These are phyloP conservation scores for Warburgia ugandensis DNA, from an alignment of 164 flowering plant genomes.

Conservation along the genomic window DNA sequence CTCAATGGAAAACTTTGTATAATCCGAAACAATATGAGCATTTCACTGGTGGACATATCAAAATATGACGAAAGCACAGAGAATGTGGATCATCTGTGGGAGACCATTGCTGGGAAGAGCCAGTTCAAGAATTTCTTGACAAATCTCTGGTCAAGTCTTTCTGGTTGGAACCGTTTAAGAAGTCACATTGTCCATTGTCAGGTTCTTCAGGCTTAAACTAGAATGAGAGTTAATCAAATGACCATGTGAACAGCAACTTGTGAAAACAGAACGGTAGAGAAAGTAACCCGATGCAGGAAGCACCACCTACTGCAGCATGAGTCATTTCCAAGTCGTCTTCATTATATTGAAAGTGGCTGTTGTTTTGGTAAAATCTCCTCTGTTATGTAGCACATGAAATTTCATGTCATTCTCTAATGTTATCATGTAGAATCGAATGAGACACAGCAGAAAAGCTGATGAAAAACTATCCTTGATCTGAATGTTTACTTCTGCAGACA, in stretches of 20 bases:
- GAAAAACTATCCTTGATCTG: no score
- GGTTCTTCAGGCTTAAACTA: constrained; percentile 55
- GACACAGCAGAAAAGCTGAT: no score
- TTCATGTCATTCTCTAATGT: no score
- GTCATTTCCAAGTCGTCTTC: no score
- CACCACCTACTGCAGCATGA: no score
- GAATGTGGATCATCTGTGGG: constrained; percentile 55
- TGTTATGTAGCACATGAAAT: no score
- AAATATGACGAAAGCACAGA: constrained; percentile 24
- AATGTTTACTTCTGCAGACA: no score
- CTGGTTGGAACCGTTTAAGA: constrained; percentile 53
- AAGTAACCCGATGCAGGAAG: neutral
- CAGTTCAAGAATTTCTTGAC: constrained; percentile 55
- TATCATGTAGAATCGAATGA: no score
- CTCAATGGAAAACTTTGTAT: constrained; percentile 66
- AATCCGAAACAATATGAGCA: constrained; percentile 72
- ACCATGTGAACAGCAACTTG: neutral
- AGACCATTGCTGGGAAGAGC: constrained; percentile 65
- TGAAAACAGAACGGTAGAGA: neutral
- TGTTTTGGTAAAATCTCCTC: no score
- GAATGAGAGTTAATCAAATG: neutral
- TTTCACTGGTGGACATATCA: constrained; percentile 58
- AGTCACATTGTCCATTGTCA: constrained; percentile 76
- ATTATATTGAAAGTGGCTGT: no score
- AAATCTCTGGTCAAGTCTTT: constrained; percentile 60